phyloP scores from a whole-genome alignment of 2,329 filamentous ascomycete species.

The Fusarium tupiense region DNA sequence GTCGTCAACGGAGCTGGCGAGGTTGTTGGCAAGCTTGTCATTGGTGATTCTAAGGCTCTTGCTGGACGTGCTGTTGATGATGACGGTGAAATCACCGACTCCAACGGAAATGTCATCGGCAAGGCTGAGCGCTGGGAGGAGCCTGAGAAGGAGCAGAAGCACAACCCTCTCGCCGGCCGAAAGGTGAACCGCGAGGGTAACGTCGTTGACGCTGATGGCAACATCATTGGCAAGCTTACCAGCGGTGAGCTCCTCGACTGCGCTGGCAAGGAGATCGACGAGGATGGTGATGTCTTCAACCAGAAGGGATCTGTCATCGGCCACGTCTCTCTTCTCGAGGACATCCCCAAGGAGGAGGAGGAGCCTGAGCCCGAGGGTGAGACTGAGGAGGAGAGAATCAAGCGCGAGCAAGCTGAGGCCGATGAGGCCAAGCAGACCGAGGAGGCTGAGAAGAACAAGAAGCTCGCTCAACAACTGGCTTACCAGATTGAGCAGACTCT shows the following conservation, averaged over 20 bases:
- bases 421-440: constrained; percentile 61
- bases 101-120: constrained; percentile 70
- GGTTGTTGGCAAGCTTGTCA: constrained; percentile 75
- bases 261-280: constrained; percentile 74
- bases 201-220: constrained; percentile 66
- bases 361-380: constrained; percentile 58
- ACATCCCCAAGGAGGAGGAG: constrained; percentile 56
- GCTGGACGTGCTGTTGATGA: constrained; percentile 80
- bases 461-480: constrained; percentile 81
- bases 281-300: constrained; percentile 77
- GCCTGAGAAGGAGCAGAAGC: constrained; percentile 61
- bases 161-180: constrained; percentile 63
- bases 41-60: constrained; percentile 77
- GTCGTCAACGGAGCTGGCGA: constrained; percentile 73
- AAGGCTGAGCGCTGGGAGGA: constrained; percentile 70
- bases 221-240: constrained; percentile 73
- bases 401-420: constrained; percentile 47
- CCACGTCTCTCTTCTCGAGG: constrained; percentile 72
- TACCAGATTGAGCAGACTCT: constrained; percentile 79
- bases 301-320: constrained; percentile 73
- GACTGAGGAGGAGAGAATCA: constrained; percentile 51
- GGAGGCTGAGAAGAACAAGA: constrained; percentile 71
- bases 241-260: constrained; percentile 73
- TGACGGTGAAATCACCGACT: constrained; percentile 84
- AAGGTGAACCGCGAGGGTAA: constrained; percentile 68